A percentile compares a stretch with the other conserved stretches of the same genome.
Conservation (phyloP, 2,329 filamentous ascomycete species). For the Penicillium sp. region DNA sequence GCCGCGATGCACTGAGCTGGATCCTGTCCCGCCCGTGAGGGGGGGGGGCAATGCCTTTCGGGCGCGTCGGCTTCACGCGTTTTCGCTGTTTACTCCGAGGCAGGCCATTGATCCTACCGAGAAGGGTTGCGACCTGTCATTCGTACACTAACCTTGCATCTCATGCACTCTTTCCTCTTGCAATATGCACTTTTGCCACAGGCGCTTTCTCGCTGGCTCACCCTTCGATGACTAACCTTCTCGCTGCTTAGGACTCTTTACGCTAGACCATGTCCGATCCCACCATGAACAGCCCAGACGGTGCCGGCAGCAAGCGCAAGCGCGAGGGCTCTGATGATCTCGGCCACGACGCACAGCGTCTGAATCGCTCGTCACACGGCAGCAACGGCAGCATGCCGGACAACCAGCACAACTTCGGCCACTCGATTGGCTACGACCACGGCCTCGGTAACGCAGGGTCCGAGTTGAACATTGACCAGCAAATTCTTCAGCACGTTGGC, state of each 20-base stretch:
- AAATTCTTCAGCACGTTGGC: conserved; percentile 56
- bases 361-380: conserved; percentile 49
- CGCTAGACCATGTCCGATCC: conserved; percentile 46
- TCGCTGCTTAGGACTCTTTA: conserved; percentile 16
- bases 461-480: conserved; percentile 53
- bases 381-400: conserved; percentile 49
- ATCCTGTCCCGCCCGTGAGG: conserved; percentile 7
- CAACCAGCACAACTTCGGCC: conserved; percentile 42
- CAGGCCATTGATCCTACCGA: conserved; percentile 23
- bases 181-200: neutral
- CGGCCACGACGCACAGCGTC: conserved; percentile 48
- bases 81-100: conserved; percentile 29
- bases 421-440: conserved; percentile 48
- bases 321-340: conserved; percentile 48
- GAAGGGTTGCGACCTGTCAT: conserved; percentile 18
- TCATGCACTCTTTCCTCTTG: conserved; percentile 10
- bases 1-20: conserved; percentile 12
- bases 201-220: neutral
- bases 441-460: conserved; percentile 45
- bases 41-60: conserved; percentile 4
- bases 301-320: conserved; percentile 48
- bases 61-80: conserved; percentile 43
- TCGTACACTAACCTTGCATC: conserved; percentile 10
- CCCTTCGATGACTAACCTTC: conserved; percentile 31
- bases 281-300: conserved; percentile 45